phyloP scores from a whole-genome alignment of 73 alveolate genomes.

The Symbiodinium pilosum region DNA sequence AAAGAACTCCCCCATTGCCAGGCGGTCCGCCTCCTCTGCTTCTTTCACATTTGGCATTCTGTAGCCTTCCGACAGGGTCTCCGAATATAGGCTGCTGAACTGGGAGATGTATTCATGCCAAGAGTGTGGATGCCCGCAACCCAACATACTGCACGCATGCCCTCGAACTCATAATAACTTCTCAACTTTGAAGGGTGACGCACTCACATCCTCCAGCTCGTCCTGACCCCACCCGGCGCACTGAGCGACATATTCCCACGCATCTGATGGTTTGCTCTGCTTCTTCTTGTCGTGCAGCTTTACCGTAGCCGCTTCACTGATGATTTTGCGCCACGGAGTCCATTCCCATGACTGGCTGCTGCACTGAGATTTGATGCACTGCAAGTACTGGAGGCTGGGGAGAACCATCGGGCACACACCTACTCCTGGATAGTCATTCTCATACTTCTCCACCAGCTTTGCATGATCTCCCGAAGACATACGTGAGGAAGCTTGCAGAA shows the following conservation, averaged over 20 bases:
- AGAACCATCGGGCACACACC: background rate
- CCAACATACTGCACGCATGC: too few relatives aligned
- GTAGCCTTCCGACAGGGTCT: background rate
- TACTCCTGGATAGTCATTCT: background rate
- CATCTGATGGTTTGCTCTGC: background rate
- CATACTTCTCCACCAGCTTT: background rate
- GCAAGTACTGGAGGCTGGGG: background rate
- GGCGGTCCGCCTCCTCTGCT: constrained; percentile 25
- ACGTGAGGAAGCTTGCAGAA: background rate
- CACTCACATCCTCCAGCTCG: background rate
- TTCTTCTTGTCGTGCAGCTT: background rate
- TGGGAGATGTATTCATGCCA: background rate
- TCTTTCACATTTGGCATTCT: background rate
- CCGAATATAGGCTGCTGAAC: background rate
- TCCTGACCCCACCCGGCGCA: background rate
- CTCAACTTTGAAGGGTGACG: background rate
- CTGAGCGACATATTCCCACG: background rate
- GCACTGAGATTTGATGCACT: too few relatives aligned
- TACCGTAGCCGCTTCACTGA: background rate
- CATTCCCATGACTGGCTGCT: background rate
- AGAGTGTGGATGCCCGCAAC: background rate
- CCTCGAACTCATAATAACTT: background rate
- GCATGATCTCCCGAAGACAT: background rate
- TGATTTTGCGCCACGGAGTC: background rate
- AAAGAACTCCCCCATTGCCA: background rate